These are phyloP conservation scores for Tothia fuscella DNA, from an alignment of 2,329 filamentous ascomycete genomes.

Conservation along the genomic window DNA sequence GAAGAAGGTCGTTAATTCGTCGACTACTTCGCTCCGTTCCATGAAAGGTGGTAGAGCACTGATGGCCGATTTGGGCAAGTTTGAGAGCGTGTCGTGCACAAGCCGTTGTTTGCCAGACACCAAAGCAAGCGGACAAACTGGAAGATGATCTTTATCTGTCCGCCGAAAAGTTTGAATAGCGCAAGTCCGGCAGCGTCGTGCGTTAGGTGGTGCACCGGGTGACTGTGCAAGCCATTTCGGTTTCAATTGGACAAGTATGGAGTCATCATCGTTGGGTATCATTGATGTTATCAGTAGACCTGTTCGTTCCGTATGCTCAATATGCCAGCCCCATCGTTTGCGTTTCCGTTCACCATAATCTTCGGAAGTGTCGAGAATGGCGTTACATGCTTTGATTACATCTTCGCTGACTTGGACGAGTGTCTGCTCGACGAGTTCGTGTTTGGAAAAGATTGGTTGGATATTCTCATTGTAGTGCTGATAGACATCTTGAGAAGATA, in stretches of 20 bases:
- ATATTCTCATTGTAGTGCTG: slow-evolving; percentile 34
- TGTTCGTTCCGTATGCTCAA: slow-evolving; percentile 43
- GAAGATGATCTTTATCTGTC: slow-evolving; percentile 15
- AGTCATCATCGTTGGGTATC: slow-evolving; percentile 32
- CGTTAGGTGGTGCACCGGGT: slow-evolving; percentile 51
- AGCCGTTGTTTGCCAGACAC: background rate
- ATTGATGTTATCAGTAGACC: slow-evolving; percentile 68
- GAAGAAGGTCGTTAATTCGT: background rate
- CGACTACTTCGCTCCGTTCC: background rate
- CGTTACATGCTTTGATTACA: slow-evolving; percentile 32
- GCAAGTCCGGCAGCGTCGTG: slow-evolving; percentile 63
- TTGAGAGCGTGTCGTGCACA: too few species aligned
- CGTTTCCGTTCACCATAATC: slow-evolving; percentile 35
- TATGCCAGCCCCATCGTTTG: slow-evolving; percentile 39
- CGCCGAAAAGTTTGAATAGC: slow-evolving; percentile 38
- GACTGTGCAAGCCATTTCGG: slow-evolving; percentile 77
- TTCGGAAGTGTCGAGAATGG: slow-evolving; percentile 33
- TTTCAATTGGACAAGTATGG: slow-evolving; percentile 58
- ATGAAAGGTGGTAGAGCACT: background rate
- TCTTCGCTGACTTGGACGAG: slow-evolving; percentile 37
- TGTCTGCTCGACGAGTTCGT: slow-evolving; percentile 39
- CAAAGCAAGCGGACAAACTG: slow-evolving; percentile 5
- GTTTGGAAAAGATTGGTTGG: background rate
- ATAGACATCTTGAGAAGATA: slow-evolving; percentile 22
- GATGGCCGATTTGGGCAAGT: too few species aligned